Evolutionary conservation across 768 basidiomycete species (phyloP), one percentile per base, ranked within the genome.

Genomic region (Artomyces pyxidatus): DNA sequence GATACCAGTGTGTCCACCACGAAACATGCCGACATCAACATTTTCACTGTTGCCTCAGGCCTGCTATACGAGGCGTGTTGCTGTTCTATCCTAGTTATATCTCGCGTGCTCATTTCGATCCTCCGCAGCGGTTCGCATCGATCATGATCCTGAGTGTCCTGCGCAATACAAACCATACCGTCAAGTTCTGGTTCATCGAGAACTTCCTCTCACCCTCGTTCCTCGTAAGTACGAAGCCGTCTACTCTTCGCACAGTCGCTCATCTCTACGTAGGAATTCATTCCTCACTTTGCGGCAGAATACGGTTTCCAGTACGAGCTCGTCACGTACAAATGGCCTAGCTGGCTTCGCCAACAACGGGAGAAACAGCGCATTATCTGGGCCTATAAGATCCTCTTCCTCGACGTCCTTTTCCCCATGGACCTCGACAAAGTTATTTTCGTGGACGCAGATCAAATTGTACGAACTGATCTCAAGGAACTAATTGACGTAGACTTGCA

Each of bases 141-240:
- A 97, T 99, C 69, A 99, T 98, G 96, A 90, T 97, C 49, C 73
- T 97, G 29, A 95, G 92, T 57, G 96, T 99, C 27, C 72, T 98
- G 55, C 83, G 84, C 35, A 95, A 98, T 61, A 98, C 96, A 16
- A 83, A 92, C 17, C 88, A 85, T 59, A 86, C 81, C 23, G 94
- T 99, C 65, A 99, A 99, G 65, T 99, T 98, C 69, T 98, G 96
- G 96, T 98, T 98, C 68, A 98, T 99, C 55, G 89, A 96, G 64
- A 98, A 99, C 69, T 99, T 99, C 77, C 76, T 98, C 12, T 98
- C 95, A 0, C 96, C 95, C 0, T 88, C 93, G 0, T 99, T 99
- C 78, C 68, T 97, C 50, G 92, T 90, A 57, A 58, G 80, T 70
- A 7, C 3, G 41, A 28, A 27, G 52, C 12, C 21, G 16, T 28